These are phyloP conservation scores for Emericellopsis atlantica DNA, from an alignment of 2,329 filamentous ascomycete genomes.

Conservation along the genomic window DNA sequence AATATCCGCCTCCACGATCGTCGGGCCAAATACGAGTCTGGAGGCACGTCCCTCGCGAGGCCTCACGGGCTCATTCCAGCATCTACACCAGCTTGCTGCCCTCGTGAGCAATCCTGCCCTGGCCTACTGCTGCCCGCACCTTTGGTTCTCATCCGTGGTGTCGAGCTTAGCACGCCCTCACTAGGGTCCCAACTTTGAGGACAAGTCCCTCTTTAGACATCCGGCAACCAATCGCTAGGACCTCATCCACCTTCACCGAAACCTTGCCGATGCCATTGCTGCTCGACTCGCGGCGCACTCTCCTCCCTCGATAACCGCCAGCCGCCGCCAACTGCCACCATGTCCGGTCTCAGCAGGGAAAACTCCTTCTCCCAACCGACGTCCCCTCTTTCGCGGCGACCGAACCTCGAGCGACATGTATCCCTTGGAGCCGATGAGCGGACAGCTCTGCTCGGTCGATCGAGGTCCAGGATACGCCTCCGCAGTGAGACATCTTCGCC, in stretches of 20 bases:
- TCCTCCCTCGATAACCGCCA: no score
- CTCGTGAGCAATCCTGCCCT: no score
- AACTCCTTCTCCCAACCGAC: slow-evolving; percentile 15
- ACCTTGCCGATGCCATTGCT: neutral
- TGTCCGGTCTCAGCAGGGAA: slow-evolving; percentile 16
- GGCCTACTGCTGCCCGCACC: no score
- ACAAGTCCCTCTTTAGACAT: neutral
- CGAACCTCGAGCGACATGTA: slow-evolving; percentile 10
- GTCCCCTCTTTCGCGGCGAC: slow-evolving; percentile 18
- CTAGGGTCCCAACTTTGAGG: neutral
- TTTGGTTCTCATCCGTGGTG: no score
- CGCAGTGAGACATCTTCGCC: slow-evolving; percentile 17
- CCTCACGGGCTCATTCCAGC: no score
- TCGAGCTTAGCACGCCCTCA: no score
- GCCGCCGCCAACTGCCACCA: slow-evolving; percentile 4
- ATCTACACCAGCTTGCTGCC: no score
- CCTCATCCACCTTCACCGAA: neutral
- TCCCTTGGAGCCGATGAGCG: slow-evolving; percentile 14
- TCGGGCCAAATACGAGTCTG: no score
- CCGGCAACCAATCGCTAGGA: neutral
- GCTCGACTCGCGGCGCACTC: no score
- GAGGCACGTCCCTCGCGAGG: no score
- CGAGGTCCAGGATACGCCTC: slow-evolving; percentile 28
- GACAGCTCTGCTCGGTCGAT: slow-evolving; percentile 28
- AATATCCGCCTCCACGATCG: no score